These are phyloP conservation scores for Botryococcus braunii DNA, from an alignment of 163 green algal species.

Conservation along the genomic window DNA sequence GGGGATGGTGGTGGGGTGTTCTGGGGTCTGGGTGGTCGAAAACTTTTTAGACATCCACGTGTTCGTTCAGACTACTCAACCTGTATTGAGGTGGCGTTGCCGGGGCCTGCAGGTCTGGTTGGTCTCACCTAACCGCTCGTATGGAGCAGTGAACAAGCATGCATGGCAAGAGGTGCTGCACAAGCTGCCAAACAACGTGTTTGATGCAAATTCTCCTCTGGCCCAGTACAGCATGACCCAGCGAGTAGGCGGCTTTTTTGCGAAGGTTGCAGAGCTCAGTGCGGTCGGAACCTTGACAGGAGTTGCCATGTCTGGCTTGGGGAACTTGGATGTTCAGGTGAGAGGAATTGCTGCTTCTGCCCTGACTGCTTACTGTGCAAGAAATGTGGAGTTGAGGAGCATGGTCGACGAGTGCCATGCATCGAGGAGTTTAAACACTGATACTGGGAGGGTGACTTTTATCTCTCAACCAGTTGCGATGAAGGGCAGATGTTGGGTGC, in stretches of 20 bases:
- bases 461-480: no score
- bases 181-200: constrained; percentile 86
- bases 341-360: not conserved
- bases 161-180: constrained; percentile 75
- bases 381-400: no score
- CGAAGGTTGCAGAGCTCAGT: constrained; percentile 79
- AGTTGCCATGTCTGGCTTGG: constrained; percentile 43
- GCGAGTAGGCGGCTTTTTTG: constrained; percentile 60
- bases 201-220: constrained; percentile 79
- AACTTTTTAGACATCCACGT: no score
- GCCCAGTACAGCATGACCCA: constrained; percentile 58
- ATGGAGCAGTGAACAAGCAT: constrained; percentile 63
- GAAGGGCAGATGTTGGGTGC: no score
- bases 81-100: constrained; percentile 20
- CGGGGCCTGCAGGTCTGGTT: constrained; percentile 50
- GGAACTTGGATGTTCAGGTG: not conserved
- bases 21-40: no score
- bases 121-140: constrained; percentile 60
- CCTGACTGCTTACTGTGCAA: no score
- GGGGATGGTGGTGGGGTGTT: no score
- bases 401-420: no score
- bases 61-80: no score
- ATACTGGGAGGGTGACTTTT: no score
- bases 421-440: no score
- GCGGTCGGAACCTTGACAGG: constrained; percentile 75